Percentiles rank a stretch among this genome's conserved stretches.
These are phyloP conservation scores for Xylaria longipes DNA, from an alignment of 495 filamentous ascomycete species.

Conservation along the genomic window DNA sequence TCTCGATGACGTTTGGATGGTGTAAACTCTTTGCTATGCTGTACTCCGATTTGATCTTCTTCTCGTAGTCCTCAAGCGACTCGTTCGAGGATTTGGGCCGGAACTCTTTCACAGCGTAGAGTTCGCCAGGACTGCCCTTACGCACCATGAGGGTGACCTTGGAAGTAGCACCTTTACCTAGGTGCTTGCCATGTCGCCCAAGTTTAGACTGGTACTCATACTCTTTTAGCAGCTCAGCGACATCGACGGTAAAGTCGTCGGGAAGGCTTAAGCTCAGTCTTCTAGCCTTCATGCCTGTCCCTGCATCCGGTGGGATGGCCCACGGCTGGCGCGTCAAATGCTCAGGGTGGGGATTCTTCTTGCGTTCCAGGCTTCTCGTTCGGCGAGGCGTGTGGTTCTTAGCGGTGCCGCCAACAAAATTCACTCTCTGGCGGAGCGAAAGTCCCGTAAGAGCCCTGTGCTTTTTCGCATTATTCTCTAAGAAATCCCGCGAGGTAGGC, in stretches of 20 bases:
- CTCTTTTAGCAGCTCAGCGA: slow-evolving; percentile 64
- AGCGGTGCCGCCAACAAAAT: slow-evolving; percentile 32
- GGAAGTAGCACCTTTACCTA: slow-evolving; percentile 76
- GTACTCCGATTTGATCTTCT: slow-evolving; percentile 83
- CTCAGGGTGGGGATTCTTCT: slow-evolving; percentile 35
- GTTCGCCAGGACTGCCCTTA: slow-evolving; percentile 57
- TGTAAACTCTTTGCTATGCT: slow-evolving; percentile 75
- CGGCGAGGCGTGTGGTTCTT: slow-evolving; percentile 36
- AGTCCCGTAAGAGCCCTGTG: slow-evolving; percentile 56
- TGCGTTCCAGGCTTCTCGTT: slow-evolving; percentile 39
- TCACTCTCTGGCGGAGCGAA: slow-evolving; percentile 47
- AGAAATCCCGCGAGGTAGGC: slow-evolving; percentile 48
- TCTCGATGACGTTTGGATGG: slow-evolving; percentile 82
- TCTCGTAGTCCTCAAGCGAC: slow-evolving; percentile 68
- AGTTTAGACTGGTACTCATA: slow-evolving; percentile 65
- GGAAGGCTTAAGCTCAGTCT: slow-evolving; percentile 67
- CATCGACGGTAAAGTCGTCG: slow-evolving; percentile 68
- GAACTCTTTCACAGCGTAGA: slow-evolving; percentile 83
- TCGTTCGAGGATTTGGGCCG: slow-evolving; percentile 67
- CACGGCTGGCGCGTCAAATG: slow-evolving; percentile 47
- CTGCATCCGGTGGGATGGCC: slow-evolving; percentile 62
- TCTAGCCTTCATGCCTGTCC: slow-evolving; percentile 70
- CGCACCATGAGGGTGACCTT: slow-evolving; percentile 73
- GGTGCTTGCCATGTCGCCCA: slow-evolving; percentile 65
- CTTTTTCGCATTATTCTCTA: slow-evolving; percentile 50